Conservation (phyloP, 768 basidiomycete genomes). For the Agaricus blazei region DNA sequence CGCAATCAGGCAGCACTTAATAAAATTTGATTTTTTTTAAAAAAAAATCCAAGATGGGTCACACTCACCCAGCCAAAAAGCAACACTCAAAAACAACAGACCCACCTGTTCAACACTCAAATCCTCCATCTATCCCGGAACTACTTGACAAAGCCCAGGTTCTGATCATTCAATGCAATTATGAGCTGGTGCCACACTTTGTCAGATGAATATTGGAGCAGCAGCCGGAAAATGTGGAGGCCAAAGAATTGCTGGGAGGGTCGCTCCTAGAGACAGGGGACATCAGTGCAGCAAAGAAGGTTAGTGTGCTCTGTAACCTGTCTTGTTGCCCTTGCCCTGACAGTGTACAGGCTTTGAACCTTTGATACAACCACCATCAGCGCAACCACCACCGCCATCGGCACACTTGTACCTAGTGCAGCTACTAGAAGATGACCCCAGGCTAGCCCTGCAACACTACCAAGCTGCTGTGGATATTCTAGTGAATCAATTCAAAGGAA, state of each 20-base stretch:
- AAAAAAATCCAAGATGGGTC: no score
- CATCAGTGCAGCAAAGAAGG: slow-evolving; percentile 43
- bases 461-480: slow-evolving; percentile 75
- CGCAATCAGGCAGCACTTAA: no score
- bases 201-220: slow-evolving; percentile 44
- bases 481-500: slow-evolving; percentile 67
- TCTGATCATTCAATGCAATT: slow-evolving; percentile 75
- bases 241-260: slow-evolving; percentile 38
- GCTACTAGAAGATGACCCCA: slow-evolving; percentile 71
- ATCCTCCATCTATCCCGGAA: slow-evolving; percentile 40
- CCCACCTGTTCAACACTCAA: no score
- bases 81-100: no score
- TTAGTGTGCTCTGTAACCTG: slow-evolving; percentile 14
- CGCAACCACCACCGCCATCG: slow-evolving; percentile 42
- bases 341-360: slow-evolving; percentile 51
- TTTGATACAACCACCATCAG: slow-evolving; percentile 30
- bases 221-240: slow-evolving; percentile 53
- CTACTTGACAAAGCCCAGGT: slow-evolving; percentile 41
- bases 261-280: slow-evolving; percentile 77
- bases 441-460: slow-evolving; percentile 68
- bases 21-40: no score
- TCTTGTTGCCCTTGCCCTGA: neutral
- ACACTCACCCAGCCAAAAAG: no score
- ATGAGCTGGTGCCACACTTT: no score
- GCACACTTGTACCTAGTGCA: slow-evolving; percentile 60